Percentiles rank a stretch among this genome's conserved stretches.
These are phyloP conservation scores for Diaporthe velutina DNA, from an alignment of 2,329 filamentous ascomycete species.

Conservation along the genomic window DNA sequence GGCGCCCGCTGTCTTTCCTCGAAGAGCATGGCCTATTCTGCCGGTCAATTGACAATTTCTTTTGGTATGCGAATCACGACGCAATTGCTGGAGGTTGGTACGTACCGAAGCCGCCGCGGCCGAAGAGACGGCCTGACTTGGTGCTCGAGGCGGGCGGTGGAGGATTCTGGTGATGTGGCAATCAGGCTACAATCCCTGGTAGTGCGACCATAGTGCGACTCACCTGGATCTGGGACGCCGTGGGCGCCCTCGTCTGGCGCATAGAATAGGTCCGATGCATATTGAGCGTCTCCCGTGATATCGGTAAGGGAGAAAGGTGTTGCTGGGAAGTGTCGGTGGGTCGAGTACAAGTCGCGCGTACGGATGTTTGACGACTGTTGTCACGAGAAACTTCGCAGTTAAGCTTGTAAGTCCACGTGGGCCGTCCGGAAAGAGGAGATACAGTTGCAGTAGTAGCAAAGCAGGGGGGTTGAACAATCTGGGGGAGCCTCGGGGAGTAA, in stretches of 20 bases:
- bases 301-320: not conserved
- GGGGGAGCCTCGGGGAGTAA: conserved; percentile 13
- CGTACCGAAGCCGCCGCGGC: conserved; percentile 87
- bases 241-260: conserved; percentile 96
- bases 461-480: conserved; percentile 12
- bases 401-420: conserved; percentile 21
- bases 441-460: not conserved
- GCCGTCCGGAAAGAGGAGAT: conserved; percentile 7
- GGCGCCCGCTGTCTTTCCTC: conserved; percentile 80
- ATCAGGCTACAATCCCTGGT: conserved; percentile 20
- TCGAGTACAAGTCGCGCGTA: conserved; percentile 23
- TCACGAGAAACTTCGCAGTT: not conserved
- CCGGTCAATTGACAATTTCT: conserved; percentile 40
- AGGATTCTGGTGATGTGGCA: conserved; percentile 75
- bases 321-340: conserved; percentile 13
- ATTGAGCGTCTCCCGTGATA: conserved; percentile 44
- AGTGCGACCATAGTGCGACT: conserved; percentile 38
- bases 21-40: conserved; percentile 72
- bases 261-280: conserved; percentile 99
- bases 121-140: conserved; percentile 91
- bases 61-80: not conserved
- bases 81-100: conserved; percentile 41
- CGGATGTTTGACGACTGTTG: conserved; percentile 5
- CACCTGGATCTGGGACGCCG: conserved; percentile 81
- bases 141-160: conserved; percentile 92